Evolutionary conservation across 768 basidiomycete genomes (phyloP).

Genomic region (Lentinus brumalis): DNA sequence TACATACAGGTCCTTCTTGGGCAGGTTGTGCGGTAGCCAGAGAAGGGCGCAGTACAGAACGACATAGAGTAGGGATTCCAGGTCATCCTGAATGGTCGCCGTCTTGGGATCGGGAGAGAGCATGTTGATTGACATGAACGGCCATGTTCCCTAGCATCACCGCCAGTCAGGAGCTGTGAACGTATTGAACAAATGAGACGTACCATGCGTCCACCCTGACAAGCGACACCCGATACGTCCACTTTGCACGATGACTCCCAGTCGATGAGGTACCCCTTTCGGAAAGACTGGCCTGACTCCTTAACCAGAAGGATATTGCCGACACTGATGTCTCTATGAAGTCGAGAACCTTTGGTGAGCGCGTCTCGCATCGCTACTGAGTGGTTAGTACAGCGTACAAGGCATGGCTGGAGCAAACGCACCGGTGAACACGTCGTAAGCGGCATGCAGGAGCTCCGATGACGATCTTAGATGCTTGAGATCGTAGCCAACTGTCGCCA

Average conservation of each 20-base stretch:
- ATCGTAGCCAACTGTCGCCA: constrained; percentile 3
- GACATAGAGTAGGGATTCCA: constrained; percentile 16
- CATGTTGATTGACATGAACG: constrained; percentile 8
- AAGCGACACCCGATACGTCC: neutral
- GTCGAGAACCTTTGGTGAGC: neutral
- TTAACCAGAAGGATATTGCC: constrained; percentile 11
- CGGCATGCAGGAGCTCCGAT: constrained; percentile 2
- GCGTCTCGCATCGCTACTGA: constrained; percentile 6
- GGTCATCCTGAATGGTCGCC: constrained; percentile 12
- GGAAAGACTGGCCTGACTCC: neutral
- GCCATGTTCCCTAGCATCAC: constrained; percentile 9
- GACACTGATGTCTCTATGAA: constrained; percentile 15
- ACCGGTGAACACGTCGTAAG: neutral
- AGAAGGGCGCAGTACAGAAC: constrained; percentile 5
- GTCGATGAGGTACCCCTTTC: constrained; percentile 11
- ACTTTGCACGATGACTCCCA: constrained; percentile 7
- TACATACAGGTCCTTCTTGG: neutral
- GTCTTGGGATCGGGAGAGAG: neutral
- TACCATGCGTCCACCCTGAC: neutral
- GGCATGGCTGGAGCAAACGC: neutral
- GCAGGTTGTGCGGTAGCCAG: constrained; percentile 1
- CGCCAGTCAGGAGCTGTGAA: neutral
- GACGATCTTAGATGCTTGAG: constrained; percentile 1
- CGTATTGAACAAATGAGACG: neutral
- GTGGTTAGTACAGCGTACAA: neutral